Conservation (phyloP, 768 basidiomycete genomes). For the Rhodotorula diobovata region DNA sequence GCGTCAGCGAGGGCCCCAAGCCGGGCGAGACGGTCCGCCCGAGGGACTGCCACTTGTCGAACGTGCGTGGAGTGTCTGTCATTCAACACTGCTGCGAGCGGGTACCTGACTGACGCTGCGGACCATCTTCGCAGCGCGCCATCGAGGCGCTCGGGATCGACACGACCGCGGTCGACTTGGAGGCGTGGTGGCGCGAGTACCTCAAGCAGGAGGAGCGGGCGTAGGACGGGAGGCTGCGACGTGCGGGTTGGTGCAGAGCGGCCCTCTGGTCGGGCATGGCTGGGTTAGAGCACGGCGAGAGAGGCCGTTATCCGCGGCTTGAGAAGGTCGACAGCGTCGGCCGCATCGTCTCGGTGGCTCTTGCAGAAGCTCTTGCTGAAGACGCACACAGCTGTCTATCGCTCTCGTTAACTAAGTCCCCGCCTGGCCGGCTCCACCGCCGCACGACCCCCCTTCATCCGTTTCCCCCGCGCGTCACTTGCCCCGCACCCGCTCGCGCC, state of each 20-base stretch:
- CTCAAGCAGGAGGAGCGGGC: not conserved
- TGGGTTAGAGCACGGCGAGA: too few species aligned
- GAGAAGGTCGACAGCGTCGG: not conserved
- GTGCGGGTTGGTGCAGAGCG: too few species aligned
- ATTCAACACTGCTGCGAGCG: not conserved
- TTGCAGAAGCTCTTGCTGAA: too few species aligned
- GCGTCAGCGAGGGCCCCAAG: conserved; percentile 59
- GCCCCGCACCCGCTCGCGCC: too few species aligned
- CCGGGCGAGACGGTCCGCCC: conserved; percentile 69
- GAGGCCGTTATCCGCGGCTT: not conserved
- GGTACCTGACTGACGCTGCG: not conserved
- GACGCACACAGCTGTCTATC: too few species aligned
- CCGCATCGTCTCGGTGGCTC: not conserved
- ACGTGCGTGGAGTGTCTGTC: conserved; percentile 6
- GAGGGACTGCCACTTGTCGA: conserved; percentile 68
- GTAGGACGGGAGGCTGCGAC: too few species aligned
- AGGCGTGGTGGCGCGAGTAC: conserved; percentile 73
- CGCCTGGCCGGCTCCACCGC: too few species aligned
- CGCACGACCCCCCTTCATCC: too few species aligned
- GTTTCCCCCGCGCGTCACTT: too few species aligned
- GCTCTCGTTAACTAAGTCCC: too few species aligned
- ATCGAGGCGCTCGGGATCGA: conserved; percentile 63
- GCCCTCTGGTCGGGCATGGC: too few species aligned
- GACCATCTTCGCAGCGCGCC: conserved; percentile 49
- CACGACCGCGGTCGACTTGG: conserved; percentile 57